Evolutionary conservation across 2,329 filamentous ascomycete genomes (phyloP).

Genomic region (Monilinia polystroma): DNA sequence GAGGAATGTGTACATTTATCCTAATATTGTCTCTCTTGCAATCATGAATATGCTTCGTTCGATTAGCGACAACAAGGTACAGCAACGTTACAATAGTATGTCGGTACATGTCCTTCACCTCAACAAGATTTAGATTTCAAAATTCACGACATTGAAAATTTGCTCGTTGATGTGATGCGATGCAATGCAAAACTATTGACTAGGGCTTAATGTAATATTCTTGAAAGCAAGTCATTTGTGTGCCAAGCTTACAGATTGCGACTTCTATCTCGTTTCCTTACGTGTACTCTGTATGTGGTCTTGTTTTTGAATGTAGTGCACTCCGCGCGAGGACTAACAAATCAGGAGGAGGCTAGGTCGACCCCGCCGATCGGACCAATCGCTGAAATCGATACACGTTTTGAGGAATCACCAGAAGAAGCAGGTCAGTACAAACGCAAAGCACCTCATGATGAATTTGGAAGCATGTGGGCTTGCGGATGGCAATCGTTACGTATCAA

Average conservation of each 20-base stretch:
- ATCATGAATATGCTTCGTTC: slow-evolving; percentile 7
- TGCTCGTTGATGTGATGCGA: slow-evolving; percentile 16
- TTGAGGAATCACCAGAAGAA: neutral
- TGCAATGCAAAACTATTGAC: slow-evolving; percentile 4
- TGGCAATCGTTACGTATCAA: neutral
- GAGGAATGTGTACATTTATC: slow-evolving; percentile 16
- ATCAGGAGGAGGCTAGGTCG: slow-evolving; percentile 9
- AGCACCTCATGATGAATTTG: neutral
- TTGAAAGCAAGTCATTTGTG: slow-evolving; percentile 5
- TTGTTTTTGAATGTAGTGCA: neutral
- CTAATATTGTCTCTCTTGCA: slow-evolving; percentile 5
- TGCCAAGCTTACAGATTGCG: slow-evolving; percentile 5
- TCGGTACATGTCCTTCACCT: slow-evolving; percentile 15
- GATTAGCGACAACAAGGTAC: slow-evolving; percentile 17
- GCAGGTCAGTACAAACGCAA: neutral
- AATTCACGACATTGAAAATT: slow-evolving; percentile 2
- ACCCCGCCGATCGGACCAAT: slow-evolving; percentile 20
- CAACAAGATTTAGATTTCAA: slow-evolving; percentile 3
- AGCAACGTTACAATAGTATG: slow-evolving; percentile 20
- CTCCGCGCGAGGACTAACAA: slow-evolving; percentile 3
- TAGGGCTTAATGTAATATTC: neutral
- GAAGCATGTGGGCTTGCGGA: slow-evolving; percentile 1
- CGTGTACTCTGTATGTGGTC: neutral
- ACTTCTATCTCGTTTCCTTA: slow-evolving; percentile 8
- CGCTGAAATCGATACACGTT: slow-evolving; percentile 10